phyloP scores from a whole-genome alignment of 2,329 filamentous ascomycete species.

The Calonectria montana region DNA sequence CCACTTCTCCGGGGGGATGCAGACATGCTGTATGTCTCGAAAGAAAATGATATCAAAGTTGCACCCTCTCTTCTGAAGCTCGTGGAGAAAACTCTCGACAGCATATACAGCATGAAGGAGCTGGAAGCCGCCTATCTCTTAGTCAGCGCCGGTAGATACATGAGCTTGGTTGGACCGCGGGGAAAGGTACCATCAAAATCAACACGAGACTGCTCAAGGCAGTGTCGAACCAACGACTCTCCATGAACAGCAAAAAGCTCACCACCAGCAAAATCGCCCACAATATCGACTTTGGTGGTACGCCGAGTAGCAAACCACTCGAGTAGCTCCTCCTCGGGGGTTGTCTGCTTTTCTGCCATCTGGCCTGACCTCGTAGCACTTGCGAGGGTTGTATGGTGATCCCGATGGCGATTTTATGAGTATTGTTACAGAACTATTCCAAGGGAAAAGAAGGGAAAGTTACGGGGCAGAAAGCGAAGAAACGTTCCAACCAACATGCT shows the following conservation, averaged over 20 bases:
- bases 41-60: conserved; percentile 81
- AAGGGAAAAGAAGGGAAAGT: not conserved
- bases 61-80: conserved; percentile 72
- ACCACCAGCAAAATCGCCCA: conserved; percentile 80
- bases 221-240: conserved; percentile 75
- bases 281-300: conserved; percentile 65
- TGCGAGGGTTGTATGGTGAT: not conserved
- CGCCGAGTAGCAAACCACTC: conserved; percentile 20
- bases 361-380: not conserved
- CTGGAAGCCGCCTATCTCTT: conserved; percentile 69
- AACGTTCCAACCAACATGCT: not conserved
- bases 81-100: conserved; percentile 73
- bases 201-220: conserved; percentile 70
- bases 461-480: not conserved
- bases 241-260: conserved; percentile 80
- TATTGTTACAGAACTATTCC: not conserved
- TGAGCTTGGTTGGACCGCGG: not conserved
- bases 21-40: conserved; percentile 64
- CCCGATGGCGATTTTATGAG: not conserved
- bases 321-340: conserved; percentile 5
- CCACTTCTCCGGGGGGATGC: conserved; percentile 57
- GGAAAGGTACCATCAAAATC: conserved; percentile 65
- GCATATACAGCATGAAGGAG: conserved; percentile 77
- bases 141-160: not conserved
- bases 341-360: not conserved